Evolutionary conservation across 768 basidiomycete genomes (phyloP), one percentile per base, ranked within the genome.

Genomic region (Phylloporus sp.): DNA sequence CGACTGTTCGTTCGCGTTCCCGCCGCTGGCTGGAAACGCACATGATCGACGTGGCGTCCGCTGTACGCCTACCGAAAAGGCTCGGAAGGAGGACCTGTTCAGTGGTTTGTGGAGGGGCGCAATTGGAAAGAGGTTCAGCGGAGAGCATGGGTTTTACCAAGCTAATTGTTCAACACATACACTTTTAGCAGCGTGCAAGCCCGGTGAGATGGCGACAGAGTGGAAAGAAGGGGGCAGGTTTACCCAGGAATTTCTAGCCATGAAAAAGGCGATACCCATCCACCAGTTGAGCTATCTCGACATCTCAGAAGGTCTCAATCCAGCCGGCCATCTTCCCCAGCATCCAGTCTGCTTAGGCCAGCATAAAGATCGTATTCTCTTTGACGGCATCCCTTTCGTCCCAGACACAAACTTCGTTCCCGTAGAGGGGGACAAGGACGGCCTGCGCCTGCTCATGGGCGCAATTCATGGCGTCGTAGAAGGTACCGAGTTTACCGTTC

Each of bases 161-260:
- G 65, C 60, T 15, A 55, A 59, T 32, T 62, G 60, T 22, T 56
- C 65, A 32, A 69, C 77, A 0, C 78, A 86, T 57, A 69, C 74
- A 21, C 66, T 82, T 28, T 69, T 87, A 17, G 72, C 78, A 21
- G 84, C 83, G 4, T 82, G 79, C 51, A 66, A 69, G 20, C 66
- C 74, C 6, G 79, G 73, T 5, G 77, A 76, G 49, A 71, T 71
- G 43, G 84, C 84, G 11, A 58, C 68, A 9, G 84, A 86, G 55
- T 75, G 74, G 46, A 82, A 81, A 54, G 72, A 75, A 27, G 82
- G 83, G 8, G 84, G 84, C 2, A 70, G 67, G 50, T 80, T 86
- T 56, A 86, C 84, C 4, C 66, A 62, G 34, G 68, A 70, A n/a
- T 70, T 86, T 28, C 64, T 86, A 17, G 65, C 73, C 23, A 68